Evolutionary conservation across 768 basidiomycete species (phyloP).

Genomic region (Mycena latifolia): DNA sequence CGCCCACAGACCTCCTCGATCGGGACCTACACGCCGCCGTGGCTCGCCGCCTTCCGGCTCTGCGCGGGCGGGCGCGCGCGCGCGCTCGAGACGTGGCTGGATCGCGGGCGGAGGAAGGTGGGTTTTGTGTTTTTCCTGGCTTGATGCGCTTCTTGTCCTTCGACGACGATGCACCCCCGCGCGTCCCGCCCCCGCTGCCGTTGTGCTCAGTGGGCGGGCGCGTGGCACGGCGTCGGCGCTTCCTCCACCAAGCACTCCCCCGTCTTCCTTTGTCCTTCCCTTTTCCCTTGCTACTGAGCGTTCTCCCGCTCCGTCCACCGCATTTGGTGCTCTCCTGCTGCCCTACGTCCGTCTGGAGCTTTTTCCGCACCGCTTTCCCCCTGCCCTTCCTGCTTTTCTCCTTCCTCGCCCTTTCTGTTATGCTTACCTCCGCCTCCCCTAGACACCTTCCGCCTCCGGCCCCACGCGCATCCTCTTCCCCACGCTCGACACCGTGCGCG

Average conservation of each 20-base stretch:
- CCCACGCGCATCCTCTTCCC: constrained; percentile 67
- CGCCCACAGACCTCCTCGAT: constrained; percentile 71
- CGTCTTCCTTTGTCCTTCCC: neutral
- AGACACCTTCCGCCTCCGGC: constrained; percentile 22
- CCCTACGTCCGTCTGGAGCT: too few relatives aligned
- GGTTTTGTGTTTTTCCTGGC: neutral
- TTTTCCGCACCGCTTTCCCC: too few relatives aligned
- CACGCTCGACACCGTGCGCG: constrained; percentile 61
- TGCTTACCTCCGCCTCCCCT: neutral
- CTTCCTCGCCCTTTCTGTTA: neutral
- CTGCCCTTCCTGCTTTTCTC: neutral
- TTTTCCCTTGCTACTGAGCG: too few relatives aligned
- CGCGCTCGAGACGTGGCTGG: constrained; percentile 59
- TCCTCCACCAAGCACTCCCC: too few relatives aligned
- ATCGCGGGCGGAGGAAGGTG: constrained; percentile 41
- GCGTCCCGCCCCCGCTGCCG: too few relatives aligned
- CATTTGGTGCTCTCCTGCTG: too few relatives aligned
- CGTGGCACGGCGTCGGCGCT: too few relatives aligned
- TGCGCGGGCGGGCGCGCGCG: constrained; percentile 61
- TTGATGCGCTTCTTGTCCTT: too few relatives aligned
- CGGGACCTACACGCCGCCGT: constrained; percentile 67
- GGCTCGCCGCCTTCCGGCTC: constrained; percentile 70
- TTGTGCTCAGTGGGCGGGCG: too few relatives aligned
- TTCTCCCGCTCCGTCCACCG: too few relatives aligned
- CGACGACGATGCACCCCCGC: too few relatives aligned